Base-by-base conservation (phyloP, 352 stramenopile genomes). In the Phytopythium litorale region DNA sequence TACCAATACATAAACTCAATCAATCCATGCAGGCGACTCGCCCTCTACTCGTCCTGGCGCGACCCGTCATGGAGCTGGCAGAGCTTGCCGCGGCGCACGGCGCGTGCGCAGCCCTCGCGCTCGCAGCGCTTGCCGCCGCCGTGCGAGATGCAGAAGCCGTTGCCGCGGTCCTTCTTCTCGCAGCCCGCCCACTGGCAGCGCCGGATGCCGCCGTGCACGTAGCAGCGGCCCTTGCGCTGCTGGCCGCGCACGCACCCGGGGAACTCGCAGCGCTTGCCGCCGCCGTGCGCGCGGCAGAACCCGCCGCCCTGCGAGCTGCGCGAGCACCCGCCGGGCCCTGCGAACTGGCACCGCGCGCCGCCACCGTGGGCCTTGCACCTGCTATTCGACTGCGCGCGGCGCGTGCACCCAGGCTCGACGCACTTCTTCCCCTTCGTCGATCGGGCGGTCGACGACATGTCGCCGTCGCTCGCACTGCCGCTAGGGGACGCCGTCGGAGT, bases 91-190 rank as follows among this genome's bases (percentile, higher is more conserved):
- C 81, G 75, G 33, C 82, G 70, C 46, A 92, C 79, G 1, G 82
- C 75, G 33, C 78, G 70, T 4, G 70, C 65, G 58, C 83, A 92
- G 28, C 69, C 73, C 4, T 66, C 53, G 33, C 68, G 57, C 42
- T 81, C 53, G 59, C 76, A 85, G 23, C 76, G 66, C 62, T 89
- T 89, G 60, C 79, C 79, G 40, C 79, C 79, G 48, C 79, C 79
- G 56, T 89, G 79, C 9, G 79, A 75, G 52, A 89, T 89, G 67
- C 79, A 89, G 43, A 83, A 88, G 33, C 80, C 80, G 49, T 92
- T 92, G 60, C 86, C 87, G 42, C 86, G 80, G 56, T 94, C 87
- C 40, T 94, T 91, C 72, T 96, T 96, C 72, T 94, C 83, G 60
- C 87, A 96, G 9, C 68, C 59, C 23, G 69, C 73, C 48, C 77